A percentile compares a stretch with the other conserved stretches of the same genome.
Conservation (phyloP, 2,329 filamentous ascomycete genomes). For the Penicillium sp. region DNA sequence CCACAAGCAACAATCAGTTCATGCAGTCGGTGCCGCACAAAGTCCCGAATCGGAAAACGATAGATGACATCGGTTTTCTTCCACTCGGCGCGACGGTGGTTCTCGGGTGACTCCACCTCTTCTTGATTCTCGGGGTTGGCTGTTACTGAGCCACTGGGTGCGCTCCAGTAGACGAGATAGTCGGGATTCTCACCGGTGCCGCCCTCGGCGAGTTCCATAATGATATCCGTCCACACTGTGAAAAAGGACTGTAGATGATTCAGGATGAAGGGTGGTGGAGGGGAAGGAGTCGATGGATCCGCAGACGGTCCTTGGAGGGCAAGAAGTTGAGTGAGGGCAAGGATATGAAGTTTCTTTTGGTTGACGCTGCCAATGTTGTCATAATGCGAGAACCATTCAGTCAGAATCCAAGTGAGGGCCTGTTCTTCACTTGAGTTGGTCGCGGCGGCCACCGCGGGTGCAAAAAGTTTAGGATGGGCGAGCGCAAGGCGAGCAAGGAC, state of each 20-base stretch:
- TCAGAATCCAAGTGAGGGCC: slow-evolving; percentile 40
- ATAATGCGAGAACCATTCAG: slow-evolving; percentile 47
- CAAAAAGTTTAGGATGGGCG: slow-evolving; percentile 63
- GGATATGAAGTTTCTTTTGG: slow-evolving; percentile 45
- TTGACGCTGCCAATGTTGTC: slow-evolving; percentile 44
- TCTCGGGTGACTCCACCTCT: slow-evolving; percentile 39
- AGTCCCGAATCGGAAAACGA: slow-evolving; percentile 42
- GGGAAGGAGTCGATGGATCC: slow-evolving; percentile 19
- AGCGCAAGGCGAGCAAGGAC: slow-evolving; percentile 74
- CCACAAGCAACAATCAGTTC: slow-evolving; percentile 38
- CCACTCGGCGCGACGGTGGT: slow-evolving; percentile 37
- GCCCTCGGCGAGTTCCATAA: slow-evolving; percentile 42
- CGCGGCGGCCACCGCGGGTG: slow-evolving; percentile 45
- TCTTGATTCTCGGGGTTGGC: slow-evolving; percentile 31
- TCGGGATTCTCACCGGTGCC: slow-evolving; percentile 38
- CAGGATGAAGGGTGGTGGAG: slow-evolving; percentile 38
- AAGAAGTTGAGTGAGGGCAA: slow-evolving; percentile 44
- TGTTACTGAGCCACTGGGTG: slow-evolving; percentile 17
- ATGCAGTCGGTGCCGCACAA: slow-evolving; percentile 39
- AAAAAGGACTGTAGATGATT: slow-evolving; percentile 44
- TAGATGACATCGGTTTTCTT: slow-evolving; percentile 40
- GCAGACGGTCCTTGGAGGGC: slow-evolving; percentile 32
- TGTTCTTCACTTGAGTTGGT: slow-evolving; percentile 31
- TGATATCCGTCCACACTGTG: slow-evolving; percentile 44
- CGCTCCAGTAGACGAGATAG: slow-evolving; percentile 40